Evolutionary conservation across 2,329 filamentous ascomycete genomes (phyloP), one percentile per base, ranked within the genome.

Genomic region (Ceratocystis lukuohia): DNA sequence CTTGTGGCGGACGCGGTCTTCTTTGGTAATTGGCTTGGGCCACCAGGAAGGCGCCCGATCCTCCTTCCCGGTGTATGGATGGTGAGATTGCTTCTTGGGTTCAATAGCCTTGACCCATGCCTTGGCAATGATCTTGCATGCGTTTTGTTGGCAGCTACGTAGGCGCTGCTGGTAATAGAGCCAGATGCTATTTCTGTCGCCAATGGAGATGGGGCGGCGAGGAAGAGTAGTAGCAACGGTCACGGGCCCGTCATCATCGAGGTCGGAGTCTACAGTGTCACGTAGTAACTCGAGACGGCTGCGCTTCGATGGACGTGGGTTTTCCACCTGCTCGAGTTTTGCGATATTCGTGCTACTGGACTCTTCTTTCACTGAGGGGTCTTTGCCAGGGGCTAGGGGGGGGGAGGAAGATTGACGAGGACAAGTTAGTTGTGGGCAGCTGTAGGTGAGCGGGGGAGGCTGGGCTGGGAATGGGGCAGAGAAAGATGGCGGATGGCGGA

Each of bases 81-180:
- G 84, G 20, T 83, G 86, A 0, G 86, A 86, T 74, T 90, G 88
- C 74, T 91, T 91, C 75, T 88, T 89, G 0, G 88, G 88, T 70
- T 88, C 87, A 1, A 91, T 83, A 1, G 84, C 80, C 72, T 89
- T 89, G 68, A 91, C 85, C 83, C 88, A 91, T 10, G 83, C 85
- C 73, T 91, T 91, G 44, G 84, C 84, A 64, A 91, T 85, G 30
- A 85, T 76, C 74, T 91, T 91, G 75, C 86, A 87, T 5, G 85
- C 82, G 1, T 84, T 81, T 71, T 91, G 88, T 71, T 91, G 87
- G 70, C 87, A 82, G 67, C 82, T 81, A 69, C 82, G 83, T 72
- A 90, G 84, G 0, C 84, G 77, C 50, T 80, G 78, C 61, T 82
- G 78, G 69, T 88, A 87, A 69, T 86, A 86, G 7, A 77, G 77